phyloP scores from a whole-genome alignment of 108 stramenopile species.

The Cylindrotheca closterium region DNA sequence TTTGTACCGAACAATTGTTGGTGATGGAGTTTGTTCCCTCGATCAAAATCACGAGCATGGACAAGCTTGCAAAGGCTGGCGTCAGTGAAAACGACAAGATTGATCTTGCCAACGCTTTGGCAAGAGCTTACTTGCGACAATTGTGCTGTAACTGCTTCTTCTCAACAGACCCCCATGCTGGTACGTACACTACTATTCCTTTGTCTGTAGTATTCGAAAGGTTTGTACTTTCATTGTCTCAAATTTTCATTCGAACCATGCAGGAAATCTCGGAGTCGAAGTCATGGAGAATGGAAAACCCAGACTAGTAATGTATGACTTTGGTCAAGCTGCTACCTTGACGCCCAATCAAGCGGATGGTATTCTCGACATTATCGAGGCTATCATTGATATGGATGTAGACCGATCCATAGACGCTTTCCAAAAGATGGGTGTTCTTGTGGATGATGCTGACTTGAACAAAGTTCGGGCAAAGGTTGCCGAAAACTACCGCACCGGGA shows the following conservation, averaged over 20 bases:
- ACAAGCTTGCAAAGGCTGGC: constrained; percentile 58
- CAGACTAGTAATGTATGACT: constrained; percentile 83
- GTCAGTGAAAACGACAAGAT: constrained; percentile 64
- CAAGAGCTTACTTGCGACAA: constrained; percentile 74
- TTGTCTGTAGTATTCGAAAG: not conserved
- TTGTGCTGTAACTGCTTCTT: constrained; percentile 84
- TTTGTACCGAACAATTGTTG: constrained; percentile 66
- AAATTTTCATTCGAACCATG: not conserved
- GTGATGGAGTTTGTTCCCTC: constrained; percentile 86
- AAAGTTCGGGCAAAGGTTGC: constrained; percentile 70
- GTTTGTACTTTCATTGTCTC: constrained; percentile 1
- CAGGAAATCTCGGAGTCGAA: constrained; percentile 82
- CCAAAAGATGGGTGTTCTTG: constrained; percentile 76
- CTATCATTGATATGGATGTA: constrained; percentile 79
- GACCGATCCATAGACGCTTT: constrained; percentile 72
- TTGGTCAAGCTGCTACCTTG: constrained; percentile 81
- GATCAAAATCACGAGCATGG: constrained; percentile 71
- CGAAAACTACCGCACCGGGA: constrained; percentile 77
- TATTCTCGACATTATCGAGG: constrained; percentile 81
- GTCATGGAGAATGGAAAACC: constrained; percentile 38
- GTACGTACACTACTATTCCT: constrained; percentile 1
- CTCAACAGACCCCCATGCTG: constrained; percentile 67
- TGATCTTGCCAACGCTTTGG: constrained; percentile 74
- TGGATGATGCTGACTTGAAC: constrained; percentile 65
- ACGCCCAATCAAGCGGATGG: constrained; percentile 67